Conservation (phyloP, 176 grass and related monocot genomes). For the Poa pratensis region DNA sequence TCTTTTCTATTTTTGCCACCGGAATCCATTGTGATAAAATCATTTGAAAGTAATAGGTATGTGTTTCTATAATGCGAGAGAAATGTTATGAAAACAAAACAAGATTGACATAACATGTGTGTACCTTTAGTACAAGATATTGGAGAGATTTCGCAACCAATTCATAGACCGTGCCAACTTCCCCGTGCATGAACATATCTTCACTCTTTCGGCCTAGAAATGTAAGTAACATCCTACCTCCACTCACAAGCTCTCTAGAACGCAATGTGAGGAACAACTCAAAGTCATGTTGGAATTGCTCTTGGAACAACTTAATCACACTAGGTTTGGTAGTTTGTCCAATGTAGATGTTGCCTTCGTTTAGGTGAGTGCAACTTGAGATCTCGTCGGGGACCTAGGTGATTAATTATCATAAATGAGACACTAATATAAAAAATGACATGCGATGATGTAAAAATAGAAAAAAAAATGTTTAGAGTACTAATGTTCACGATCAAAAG, state of each 20-base stretch:
- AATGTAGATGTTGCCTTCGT: constrained; percentile 47
- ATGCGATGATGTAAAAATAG: too few relatives aligned
- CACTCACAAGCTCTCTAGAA: constrained; percentile 29
- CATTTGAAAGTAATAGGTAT: not conserved
- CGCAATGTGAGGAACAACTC: constrained; percentile 37
- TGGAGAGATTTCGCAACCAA: constrained; percentile 26
- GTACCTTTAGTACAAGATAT: constrained; percentile 50
- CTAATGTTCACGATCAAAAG: too few relatives aligned
- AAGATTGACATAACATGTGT: not conserved
- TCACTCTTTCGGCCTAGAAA: constrained; percentile 39
- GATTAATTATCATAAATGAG: not conserved
- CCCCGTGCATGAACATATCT: not conserved
- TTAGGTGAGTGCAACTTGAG: constrained; percentile 11
- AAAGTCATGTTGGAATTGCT: constrained; percentile 51
- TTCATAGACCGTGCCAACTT: not conserved
- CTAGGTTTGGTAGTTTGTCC: not conserved
- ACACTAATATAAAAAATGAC: too few relatives aligned
- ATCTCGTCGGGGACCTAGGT: constrained; percentile 48
- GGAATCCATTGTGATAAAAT: not conserved
- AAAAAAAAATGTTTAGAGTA: too few relatives aligned
- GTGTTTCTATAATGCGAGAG: not conserved
- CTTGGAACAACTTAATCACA: constrained; percentile 38
- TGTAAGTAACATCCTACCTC: constrained; percentile 48
- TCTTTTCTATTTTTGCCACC: not conserved
- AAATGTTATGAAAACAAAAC: not conserved